Base-by-base conservation (phyloP, 495 filamentous ascomycete genomes). In the Lepidopterella palustris region DNA sequence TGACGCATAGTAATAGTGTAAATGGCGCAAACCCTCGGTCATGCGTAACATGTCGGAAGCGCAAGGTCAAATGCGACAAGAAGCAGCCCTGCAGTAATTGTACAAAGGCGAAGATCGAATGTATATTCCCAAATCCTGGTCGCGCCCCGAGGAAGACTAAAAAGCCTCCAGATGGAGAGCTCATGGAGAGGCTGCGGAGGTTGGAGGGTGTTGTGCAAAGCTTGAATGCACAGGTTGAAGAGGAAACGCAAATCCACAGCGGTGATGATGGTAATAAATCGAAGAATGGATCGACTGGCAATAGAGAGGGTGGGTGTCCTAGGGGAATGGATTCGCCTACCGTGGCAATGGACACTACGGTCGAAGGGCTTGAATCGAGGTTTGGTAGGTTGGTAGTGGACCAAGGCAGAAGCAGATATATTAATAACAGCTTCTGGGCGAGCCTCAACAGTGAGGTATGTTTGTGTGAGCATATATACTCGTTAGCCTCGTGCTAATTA, bases 41-140 rank as follows among this genome's bases (percentile, higher is more conserved):
- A 62, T 96, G 90, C 71, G 83, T 90, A 2, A 93, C 88, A 26
- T 96, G 90, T 69, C 80, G 90, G 23, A 82, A 85, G 60, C 78
- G 90, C 48, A 96, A 96, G 70, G 89, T 93, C 4, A 85, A 86
- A 57, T 96, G 91, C 73, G 89, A 97, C 76, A 95, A 95, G 72
- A 77, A 82, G 45, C 75, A 79, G 66, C 90, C 90, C 4, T 96
- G 91, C 73, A 84, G 84, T 53, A 95, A 96, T 67, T 96, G 91
- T 72, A 79, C 80, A 50, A 85, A 85, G 66, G 86, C 85, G 9
- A 83, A 84, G 26, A 87, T 87, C 58, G 84, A 90, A 68, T 96
- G 91, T 71, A 74, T 91, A 26, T 96, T 90, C 69, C 91, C 91
- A 1, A 83, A 86, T 0, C 90, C 89, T 0, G 89, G 88, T 15